Conservation (phyloP, 1,284 basidiomycete genomes). For the Thelephora terrestris region DNA sequence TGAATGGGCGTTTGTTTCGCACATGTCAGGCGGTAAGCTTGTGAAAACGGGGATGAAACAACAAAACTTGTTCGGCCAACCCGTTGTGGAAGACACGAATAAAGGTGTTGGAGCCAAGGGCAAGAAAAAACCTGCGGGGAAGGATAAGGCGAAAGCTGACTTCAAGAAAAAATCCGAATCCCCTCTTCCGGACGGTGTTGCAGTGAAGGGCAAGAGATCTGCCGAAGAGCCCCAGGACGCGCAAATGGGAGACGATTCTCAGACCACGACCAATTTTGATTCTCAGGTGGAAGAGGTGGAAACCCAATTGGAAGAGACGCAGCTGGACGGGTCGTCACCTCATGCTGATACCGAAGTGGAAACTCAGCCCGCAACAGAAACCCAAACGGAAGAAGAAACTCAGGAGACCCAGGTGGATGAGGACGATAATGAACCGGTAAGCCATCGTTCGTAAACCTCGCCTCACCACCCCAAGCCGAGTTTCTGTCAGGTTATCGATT, state of each 20-base stretch:
- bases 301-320: too few relatives aligned
- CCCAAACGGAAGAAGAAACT: slow-evolving; percentile 8
- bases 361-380: slow-evolving; percentile 15
- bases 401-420: not conserved
- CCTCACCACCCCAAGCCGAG: not conserved
- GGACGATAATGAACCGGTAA: not conserved
- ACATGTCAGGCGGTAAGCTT: not conserved
- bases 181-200: not conserved
- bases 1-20: not conserved
- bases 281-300: slow-evolving; percentile 11
- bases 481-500: slow-evolving; percentile 18
- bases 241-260: slow-evolving; percentile 9
- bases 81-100: not conserved
- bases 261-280: slow-evolving; percentile 10
- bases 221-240: not conserved
- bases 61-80: not conserved
- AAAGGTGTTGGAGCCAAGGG: not conserved
- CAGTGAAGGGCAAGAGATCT: not conserved
- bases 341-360: slow-evolving; percentile 9
- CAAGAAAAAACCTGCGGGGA: not conserved
- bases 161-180: not conserved
- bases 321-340: too few relatives aligned
- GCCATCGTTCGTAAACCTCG: not conserved
- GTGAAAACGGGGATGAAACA: not conserved
- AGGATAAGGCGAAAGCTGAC: not conserved